A percentile compares a stretch with the other conserved stretches of the same genome.
Evolutionary conservation across 768 basidiomycete genomes (phyloP).

Genomic region (Pleurotus giganteus): DNA sequence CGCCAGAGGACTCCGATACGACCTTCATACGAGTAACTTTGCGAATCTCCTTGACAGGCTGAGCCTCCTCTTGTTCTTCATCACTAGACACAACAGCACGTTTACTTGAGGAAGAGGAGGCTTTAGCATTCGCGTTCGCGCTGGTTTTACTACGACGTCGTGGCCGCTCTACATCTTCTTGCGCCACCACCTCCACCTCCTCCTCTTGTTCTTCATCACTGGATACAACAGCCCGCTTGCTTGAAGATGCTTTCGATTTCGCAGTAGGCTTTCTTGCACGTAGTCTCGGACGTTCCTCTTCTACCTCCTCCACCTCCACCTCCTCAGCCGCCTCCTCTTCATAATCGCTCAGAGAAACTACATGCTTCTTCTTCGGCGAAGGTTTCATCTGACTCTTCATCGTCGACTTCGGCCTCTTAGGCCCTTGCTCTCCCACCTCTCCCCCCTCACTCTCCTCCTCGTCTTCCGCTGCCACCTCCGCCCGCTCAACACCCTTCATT

Average conservation of each 20-base stretch:
- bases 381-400: background rate
- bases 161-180: too few species aligned
- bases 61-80: constrained; percentile 16
- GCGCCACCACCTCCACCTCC: too few species aligned
- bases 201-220: too few species aligned
- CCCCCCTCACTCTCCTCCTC: background rate
- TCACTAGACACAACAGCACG: constrained; percentile 8
- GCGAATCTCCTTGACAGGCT: background rate
- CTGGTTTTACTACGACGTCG: too few species aligned
- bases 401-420: background rate
- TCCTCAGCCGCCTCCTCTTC: background rate
- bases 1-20: background rate
- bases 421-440: background rate
- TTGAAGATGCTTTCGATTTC: too few species aligned
- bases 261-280: too few species aligned
- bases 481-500: background rate
- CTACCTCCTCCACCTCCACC: background rate
- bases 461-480: background rate
- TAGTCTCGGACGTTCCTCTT: background rate
- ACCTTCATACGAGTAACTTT: background rate
- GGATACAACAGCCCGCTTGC: too few species aligned
- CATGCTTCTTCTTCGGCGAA: background rate
- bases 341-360: background rate
- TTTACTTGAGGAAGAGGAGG: too few species aligned
- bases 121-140: too few species aligned